phyloP scores from a whole-genome alignment of 2,329 filamentous ascomycete species.

The Stromatinia cepivora region DNA sequence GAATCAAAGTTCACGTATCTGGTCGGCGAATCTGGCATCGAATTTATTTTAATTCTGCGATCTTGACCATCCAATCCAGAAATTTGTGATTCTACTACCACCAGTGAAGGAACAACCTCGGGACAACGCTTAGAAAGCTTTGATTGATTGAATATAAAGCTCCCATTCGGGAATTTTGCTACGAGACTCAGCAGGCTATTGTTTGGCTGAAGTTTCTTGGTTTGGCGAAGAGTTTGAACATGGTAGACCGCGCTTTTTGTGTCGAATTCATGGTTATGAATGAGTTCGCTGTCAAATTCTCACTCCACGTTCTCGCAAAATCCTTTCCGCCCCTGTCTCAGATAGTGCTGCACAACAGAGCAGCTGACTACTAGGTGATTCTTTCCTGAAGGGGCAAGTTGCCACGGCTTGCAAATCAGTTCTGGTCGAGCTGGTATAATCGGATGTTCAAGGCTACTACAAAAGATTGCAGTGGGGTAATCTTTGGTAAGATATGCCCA shows the following conservation, averaged over 20 bases:
- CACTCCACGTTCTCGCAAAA: background rate
- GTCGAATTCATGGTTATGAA: background rate
- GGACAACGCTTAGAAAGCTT: background rate
- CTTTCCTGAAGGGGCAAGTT: background rate
- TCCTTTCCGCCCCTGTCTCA: background rate
- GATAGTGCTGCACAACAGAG: background rate
- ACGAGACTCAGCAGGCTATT: background rate
- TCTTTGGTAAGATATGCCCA: conserved; percentile 1
- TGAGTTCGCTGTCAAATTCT: background rate
- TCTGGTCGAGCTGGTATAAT: background rate
- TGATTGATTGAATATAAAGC: conserved; percentile 1
- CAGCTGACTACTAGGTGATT: background rate
- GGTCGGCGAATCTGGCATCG: rapidly evolving
- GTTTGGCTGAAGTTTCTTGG: background rate
- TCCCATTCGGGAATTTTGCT: background rate
- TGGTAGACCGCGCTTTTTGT: background rate
- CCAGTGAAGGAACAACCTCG: background rate
- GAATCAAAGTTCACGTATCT: background rate
- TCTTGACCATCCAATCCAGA: background rate
- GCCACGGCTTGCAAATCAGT: background rate
- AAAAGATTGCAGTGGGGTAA: background rate
- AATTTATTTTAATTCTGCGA: background rate
- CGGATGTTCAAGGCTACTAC: background rate
- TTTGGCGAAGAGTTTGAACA: background rate
- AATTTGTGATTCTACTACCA: background rate